phyloP scores from a whole-genome alignment of 305 asterid species.

The Solanum aculeatissimum region DNA sequence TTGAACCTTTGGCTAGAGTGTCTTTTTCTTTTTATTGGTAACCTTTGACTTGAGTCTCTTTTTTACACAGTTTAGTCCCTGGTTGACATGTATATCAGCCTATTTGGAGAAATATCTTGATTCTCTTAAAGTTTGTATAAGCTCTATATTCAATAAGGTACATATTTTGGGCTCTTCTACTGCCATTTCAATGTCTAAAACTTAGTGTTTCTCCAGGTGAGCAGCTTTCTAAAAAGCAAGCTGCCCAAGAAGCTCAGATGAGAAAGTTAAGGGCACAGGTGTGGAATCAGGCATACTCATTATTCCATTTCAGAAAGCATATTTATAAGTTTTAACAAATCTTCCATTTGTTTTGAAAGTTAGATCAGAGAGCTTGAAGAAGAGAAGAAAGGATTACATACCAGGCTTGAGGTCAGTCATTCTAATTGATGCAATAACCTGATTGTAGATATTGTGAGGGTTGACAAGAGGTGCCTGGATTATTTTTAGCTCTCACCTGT shows the following conservation, averaged over 20 bases:
- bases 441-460: not conserved
- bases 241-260: slow-evolving; percentile 83
- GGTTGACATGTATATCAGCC: not conserved
- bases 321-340: slow-evolving; percentile 6
- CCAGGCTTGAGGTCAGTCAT: slow-evolving; percentile 62
- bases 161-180: not conserved
- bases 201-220: slow-evolving; percentile 50
- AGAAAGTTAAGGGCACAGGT: slow-evolving; percentile 96
- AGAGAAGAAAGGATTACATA: slow-evolving; percentile 73
- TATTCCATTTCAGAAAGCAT: not conserved
- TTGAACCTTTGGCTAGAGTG: not conserved
- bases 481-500: not conserved
- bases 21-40: not conserved
- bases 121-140: not conserved
- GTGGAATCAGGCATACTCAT: slow-evolving; percentile 6
- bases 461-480: not conserved
- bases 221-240: slow-evolving; percentile 92
- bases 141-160: not conserved
- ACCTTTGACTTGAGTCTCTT: not conserved
- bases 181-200: slow-evolving; percentile 1
- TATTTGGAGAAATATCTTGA: not conserved
- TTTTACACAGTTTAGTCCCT: not conserved
- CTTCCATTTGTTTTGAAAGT: slow-evolving; percentile 42
- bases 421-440: not conserved
- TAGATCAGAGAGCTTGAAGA: slow-evolving; percentile 96